phyloP scores from a whole-genome alignment of 352 stramenopile species.

The Phytophthora kernoviae region DNA sequence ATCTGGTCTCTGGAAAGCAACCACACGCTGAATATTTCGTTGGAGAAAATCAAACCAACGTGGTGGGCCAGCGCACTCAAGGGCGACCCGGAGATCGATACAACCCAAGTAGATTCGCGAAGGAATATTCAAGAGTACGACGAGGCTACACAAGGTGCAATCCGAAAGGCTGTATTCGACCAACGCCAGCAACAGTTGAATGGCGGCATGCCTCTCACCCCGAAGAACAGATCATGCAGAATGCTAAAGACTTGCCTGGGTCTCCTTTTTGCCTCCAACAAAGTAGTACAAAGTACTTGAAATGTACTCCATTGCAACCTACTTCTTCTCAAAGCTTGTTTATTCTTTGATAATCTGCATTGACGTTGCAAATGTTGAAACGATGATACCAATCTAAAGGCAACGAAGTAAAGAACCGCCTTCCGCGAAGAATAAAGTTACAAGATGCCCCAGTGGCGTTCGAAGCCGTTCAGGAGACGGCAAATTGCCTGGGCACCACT shows the following conservation, averaged over 20 bases:
- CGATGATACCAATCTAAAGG: conserved; percentile 14
- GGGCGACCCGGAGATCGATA: conserved; percentile 96
- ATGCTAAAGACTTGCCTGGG: conserved; percentile 83
- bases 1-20: conserved; percentile 95
- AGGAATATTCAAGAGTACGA: conserved; percentile 97
- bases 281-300: not conserved
- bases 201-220: conserved; percentile 90
- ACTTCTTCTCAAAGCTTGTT: not conserved
- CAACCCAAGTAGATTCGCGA: conserved; percentile 96
- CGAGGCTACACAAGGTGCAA: conserved; percentile 95
- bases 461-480: conserved; percentile 96
- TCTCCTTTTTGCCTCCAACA: conserved; percentile 38
- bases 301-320: not conserved
- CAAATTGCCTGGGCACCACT: conserved; percentile 97
- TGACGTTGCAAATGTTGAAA: not conserved
- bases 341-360: conserved; percentile 3
- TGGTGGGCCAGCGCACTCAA: conserved; percentile 97
- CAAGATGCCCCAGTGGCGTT: conserved; percentile 99
- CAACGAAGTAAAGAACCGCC: not conserved
- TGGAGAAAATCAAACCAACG: conserved; percentile 97
- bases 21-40: conserved; percentile 78
- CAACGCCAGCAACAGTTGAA: conserved; percentile 92
- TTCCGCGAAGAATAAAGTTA: conserved; percentile 59
- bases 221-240: conserved; percentile 93
- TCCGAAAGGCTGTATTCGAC: conserved; percentile 99